Evolutionary conservation across 2,329 filamentous ascomycete species (phyloP).

Genomic region (Claviceps pazoutovae): DNA sequence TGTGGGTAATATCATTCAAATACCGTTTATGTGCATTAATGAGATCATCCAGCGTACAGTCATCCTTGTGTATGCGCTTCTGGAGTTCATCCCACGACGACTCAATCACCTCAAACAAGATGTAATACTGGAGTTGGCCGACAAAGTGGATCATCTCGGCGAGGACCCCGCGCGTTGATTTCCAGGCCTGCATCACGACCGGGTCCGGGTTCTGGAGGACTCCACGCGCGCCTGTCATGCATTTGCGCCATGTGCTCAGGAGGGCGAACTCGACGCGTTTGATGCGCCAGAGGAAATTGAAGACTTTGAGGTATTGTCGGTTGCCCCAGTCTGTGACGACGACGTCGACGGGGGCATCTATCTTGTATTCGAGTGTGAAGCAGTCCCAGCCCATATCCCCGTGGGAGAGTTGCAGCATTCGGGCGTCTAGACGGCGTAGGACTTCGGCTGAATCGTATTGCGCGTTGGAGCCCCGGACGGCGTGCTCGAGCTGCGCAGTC

Average conservation of each 20-base stretch:
- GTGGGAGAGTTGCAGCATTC: constrained; percentile 92
- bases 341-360: constrained; percentile 90
- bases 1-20: constrained; percentile 87
- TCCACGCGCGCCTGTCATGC: constrained; percentile 89
- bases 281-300: constrained; percentile 97
- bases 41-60: constrained; percentile 85
- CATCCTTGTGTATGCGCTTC: constrained; percentile 65
- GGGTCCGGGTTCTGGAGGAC: constrained; percentile 63
- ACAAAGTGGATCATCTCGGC: constrained; percentile 99
- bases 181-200: constrained; percentile 69
- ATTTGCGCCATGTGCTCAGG: constrained; percentile 80
- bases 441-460: constrained; percentile 92
- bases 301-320: constrained; percentile 94
- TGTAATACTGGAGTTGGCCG: constrained; percentile 94
- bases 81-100: constrained; percentile 88
- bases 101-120: constrained; percentile 96
- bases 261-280: constrained; percentile 95
- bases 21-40: constrained; percentile 86
- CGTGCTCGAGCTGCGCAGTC: constrained; percentile 94
- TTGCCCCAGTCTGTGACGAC: constrained; percentile 93
- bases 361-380: constrained; percentile 97
- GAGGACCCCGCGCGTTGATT: constrained; percentile 71
- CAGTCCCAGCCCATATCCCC: constrained; percentile 99
- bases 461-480: constrained; percentile 90
- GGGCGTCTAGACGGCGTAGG: constrained; percentile 80